phyloP scores from a whole-genome alignment of 495 filamentous ascomycete species.

The Podospora pseudopauciseta region DNA sequence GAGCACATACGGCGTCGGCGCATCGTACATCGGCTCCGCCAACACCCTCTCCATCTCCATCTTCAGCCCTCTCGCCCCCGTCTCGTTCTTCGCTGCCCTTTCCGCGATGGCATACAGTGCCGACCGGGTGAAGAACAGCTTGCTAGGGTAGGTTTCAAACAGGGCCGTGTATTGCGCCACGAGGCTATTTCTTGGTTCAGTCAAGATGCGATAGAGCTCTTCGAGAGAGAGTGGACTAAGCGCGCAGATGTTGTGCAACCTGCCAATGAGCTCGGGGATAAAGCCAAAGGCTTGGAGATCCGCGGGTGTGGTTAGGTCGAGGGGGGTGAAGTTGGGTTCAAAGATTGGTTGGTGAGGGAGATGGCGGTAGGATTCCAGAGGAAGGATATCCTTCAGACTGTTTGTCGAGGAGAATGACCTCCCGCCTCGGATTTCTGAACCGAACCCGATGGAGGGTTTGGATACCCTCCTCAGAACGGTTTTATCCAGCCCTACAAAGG shows the following conservation, averaged over 20 bases:
- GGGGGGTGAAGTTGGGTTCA: constrained; percentile 58
- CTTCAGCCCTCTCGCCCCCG: constrained; percentile 80
- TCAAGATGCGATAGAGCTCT: constrained; percentile 81
- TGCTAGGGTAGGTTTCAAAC: constrained; percentile 77
- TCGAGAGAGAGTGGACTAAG: constrained; percentile 74
- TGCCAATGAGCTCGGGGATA: constrained; percentile 89
- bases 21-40: constrained; percentile 87
- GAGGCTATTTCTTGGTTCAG: constrained; percentile 84
- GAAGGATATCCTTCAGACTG: constrained; percentile 39
- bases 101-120: constrained; percentile 77
- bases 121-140: constrained; percentile 75
- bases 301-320: constrained; percentile 74
- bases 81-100: constrained; percentile 69
- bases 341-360: constrained; percentile 43
- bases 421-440: constrained; percentile 64
- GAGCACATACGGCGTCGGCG: constrained; percentile 63
- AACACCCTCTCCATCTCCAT: constrained; percentile 87
- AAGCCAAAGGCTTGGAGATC: constrained; percentile 91
- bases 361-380: constrained; percentile 40
- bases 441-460: constrained; percentile 88
- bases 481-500: constrained; percentile 91
- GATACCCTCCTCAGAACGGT: constrained; percentile 79
- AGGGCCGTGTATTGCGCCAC: constrained; percentile 80
- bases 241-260: constrained; percentile 82
- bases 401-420: constrained; percentile 20